A percentile compares a stretch with the other conserved stretches of the same genome.
Evolutionary conservation across 352 stramenopile species (phyloP).

Genomic region (Globisporangium solare): DNA sequence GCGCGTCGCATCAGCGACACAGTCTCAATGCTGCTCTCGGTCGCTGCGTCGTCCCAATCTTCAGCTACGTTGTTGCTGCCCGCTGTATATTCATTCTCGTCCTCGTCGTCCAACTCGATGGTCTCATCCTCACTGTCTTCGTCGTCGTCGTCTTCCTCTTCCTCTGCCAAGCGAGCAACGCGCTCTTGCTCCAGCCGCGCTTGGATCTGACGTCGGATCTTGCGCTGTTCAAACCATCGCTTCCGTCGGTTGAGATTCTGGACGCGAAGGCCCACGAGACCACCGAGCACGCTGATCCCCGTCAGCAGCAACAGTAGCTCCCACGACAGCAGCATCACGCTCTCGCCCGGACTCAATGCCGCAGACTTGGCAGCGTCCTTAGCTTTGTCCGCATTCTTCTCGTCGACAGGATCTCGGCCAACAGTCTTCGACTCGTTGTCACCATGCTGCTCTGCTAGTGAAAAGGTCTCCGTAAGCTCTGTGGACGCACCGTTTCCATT

Average conservation of each 20-base stretch:
- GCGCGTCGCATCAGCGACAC: constrained; percentile 13
- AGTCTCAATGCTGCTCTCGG: constrained; percentile 17
- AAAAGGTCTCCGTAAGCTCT: background rate
- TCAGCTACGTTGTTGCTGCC: constrained; percentile 18
- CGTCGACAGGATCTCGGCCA: background rate
- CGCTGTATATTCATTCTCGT: background rate
- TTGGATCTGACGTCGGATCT: constrained; percentile 26
- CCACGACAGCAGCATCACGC: constrained; percentile 33
- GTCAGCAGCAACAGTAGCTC: constrained; percentile 35
- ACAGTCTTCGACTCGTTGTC: background rate
- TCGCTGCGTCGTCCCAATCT: constrained; percentile 17
- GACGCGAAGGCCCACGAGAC: constrained; percentile 36
- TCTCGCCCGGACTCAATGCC: constrained; percentile 7
- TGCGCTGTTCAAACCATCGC: constrained; percentile 35
- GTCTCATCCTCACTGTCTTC: constrained; percentile 5
- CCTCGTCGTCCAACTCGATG: constrained; percentile 2
- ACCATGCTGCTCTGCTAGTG: background rate
- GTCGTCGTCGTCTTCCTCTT: constrained; percentile 20
- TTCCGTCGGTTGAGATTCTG: constrained; percentile 51
- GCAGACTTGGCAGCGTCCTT: background rate
- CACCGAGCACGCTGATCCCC: constrained; percentile 36
- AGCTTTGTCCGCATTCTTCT: background rate
- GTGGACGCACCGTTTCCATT: background rate
- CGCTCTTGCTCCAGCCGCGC: constrained; percentile 20
- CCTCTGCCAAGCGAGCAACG: constrained; percentile 8